These are phyloP conservation scores for Rehmannia glutinosa DNA, from an alignment of 257 asterid genomes.

Conservation along the genomic window DNA sequence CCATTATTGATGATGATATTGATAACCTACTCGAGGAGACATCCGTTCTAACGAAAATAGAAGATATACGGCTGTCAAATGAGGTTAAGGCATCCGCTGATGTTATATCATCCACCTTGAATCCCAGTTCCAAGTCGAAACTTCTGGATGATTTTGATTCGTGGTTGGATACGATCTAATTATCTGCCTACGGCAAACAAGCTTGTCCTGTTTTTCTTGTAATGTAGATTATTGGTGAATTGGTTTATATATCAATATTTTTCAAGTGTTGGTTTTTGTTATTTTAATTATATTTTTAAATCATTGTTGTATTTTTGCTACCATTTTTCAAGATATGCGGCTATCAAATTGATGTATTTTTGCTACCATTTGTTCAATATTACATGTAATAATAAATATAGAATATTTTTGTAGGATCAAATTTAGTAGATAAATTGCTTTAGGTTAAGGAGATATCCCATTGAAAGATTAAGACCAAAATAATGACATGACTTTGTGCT, in stretches of 20 bases:
- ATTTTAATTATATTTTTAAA: no score
- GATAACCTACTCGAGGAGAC: slow-evolving; percentile 62
- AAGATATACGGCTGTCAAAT: background rate
- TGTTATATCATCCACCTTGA: slow-evolving; percentile 11
- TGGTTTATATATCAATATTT: background rate
- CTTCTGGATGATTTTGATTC: slow-evolving; percentile 76
- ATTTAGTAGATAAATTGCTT: no score
- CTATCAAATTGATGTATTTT: no score
- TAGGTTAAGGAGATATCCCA: no score
- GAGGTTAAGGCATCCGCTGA: slow-evolving; percentile 18
- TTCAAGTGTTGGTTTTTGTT: background rate
- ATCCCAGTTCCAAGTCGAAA: slow-evolving; percentile 44
- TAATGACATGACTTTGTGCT: no score
- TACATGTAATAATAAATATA: no score
- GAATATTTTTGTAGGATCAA: no score
- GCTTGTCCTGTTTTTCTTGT: background rate
- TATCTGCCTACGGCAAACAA: background rate
- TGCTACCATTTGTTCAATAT: no score
- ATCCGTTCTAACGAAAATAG: slow-evolving; percentile 19
- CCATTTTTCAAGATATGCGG: no score
- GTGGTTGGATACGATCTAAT: slow-evolving; percentile 73
- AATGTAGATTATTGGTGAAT: background rate
- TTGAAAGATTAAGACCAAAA: no score
- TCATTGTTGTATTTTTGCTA: no score
- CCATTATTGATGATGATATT: slow-evolving; percentile 34